phyloP scores from a whole-genome alignment of 495 filamentous ascomycete species.

The Penicillium pulvis region DNA sequence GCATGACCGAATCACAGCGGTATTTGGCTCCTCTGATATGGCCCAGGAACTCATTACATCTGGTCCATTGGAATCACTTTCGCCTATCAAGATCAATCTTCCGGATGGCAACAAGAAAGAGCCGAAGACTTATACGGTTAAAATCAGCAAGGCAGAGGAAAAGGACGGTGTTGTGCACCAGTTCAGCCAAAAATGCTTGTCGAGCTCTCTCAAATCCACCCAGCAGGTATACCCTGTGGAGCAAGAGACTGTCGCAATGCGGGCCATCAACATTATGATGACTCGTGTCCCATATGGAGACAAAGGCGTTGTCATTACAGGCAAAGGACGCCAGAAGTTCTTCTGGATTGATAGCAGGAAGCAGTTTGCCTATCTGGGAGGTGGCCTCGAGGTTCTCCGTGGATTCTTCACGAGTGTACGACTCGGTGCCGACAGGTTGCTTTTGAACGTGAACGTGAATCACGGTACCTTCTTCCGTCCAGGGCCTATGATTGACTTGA shows the following conservation, averaged over 20 bases:
- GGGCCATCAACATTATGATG: slow-evolving; percentile 52
- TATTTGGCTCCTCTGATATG: slow-evolving; percentile 16
- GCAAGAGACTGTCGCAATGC: slow-evolving; percentile 28
- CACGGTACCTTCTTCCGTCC: slow-evolving; percentile 45
- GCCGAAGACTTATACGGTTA: neutral
- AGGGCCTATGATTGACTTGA: slow-evolving; percentile 25
- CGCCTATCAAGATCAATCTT: neutral
- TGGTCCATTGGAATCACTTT: neutral
- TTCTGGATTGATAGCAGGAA: slow-evolving; percentile 22
- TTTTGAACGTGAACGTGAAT: slow-evolving; percentile 53
- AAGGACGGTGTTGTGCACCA: neutral
- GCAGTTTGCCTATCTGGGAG: slow-evolving; percentile 25
- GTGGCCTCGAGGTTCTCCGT: slow-evolving; percentile 44
- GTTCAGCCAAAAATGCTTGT: neutral
- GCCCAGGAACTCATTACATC: slow-evolving; percentile 18
- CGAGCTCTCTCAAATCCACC: neutral
- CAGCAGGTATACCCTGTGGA: neutral
- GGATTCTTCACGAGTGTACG: slow-evolving; percentile 54
- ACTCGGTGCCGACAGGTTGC: slow-evolving; percentile 34
- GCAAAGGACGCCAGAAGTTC: slow-evolving; percentile 22
- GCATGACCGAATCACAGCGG: neutral
- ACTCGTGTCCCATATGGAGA: slow-evolving; percentile 2
- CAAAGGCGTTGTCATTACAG: slow-evolving; percentile 14
- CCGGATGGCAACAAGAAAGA: neutral
- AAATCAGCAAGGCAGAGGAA: neutral